Evolutionary conservation across 768 basidiomycete species (phyloP).

Genomic region (Albatrellus ellisii): DNA sequence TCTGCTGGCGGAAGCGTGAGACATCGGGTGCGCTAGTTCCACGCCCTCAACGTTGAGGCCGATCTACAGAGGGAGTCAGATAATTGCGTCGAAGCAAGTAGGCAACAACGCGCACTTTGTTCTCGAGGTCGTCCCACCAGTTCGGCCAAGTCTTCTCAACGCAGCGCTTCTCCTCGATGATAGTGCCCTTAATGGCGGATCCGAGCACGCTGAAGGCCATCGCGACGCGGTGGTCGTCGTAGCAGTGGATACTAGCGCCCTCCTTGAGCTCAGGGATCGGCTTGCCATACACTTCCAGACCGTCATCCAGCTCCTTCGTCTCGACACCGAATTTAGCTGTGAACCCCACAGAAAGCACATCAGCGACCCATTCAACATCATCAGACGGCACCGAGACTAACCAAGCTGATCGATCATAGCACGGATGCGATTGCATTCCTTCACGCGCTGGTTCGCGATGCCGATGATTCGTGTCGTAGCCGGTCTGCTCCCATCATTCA

Average conservation of each 20-base stretch:
- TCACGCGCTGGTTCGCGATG: conserved; percentile 96
- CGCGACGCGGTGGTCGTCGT: conserved; percentile 96
- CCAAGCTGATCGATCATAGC: conserved; percentile 96
- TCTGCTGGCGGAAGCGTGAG: conserved; percentile 32
- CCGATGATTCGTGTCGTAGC: conserved; percentile 76
- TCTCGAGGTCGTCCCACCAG: conserved; percentile 98
- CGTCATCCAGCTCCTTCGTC: conserved; percentile 86
- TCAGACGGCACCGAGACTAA: conserved; percentile 22
- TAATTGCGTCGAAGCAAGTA: neutral
- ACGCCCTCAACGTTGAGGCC: conserved; percentile 81
- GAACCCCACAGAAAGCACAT: neutral
- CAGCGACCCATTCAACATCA: neutral
- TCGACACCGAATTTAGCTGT: conserved; percentile 90
- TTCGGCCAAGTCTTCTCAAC: conserved; percentile 99
- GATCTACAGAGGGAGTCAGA: conserved; percentile 39
- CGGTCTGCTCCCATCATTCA: conserved; percentile 19
- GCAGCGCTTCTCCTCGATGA: conserved; percentile 92
- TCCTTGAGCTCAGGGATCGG: conserved; percentile 45
- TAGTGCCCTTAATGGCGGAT: conserved; percentile 54
- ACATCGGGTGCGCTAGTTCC: conserved; percentile 39
- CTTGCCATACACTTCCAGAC: conserved; percentile 79
- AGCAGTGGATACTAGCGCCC: conserved; percentile 84
- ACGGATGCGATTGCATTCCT: conserved; percentile 93
- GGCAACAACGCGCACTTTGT: conserved; percentile 49
- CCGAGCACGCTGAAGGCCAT: conserved; percentile 95